Base-by-base conservation (phyloP, 495 filamentous ascomycete species). In the Peziza echinospora region DNA sequence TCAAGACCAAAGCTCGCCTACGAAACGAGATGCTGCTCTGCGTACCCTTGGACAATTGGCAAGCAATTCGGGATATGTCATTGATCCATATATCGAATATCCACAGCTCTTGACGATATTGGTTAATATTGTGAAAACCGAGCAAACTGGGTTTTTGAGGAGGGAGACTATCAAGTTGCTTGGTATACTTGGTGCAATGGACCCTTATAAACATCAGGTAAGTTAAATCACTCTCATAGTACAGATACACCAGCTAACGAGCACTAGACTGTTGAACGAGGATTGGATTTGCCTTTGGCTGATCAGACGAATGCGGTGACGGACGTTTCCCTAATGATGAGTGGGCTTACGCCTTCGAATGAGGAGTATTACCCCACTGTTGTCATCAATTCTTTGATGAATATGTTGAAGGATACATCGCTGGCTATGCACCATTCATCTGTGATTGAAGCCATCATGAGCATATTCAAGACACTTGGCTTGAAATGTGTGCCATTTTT, bases 311-410 rank as follows among this genome's bases (percentile, higher is more conserved):
- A 81, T 49, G 66, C 67, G 23, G 72, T 89, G 46, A 91, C 85
- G 11, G 89, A 99, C 65, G 91, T 99, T 43, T 85, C 84, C 11
- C 69, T 99, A 19, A 93, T 99, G 65, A 96, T 99, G 85, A 80
- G 79, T 50, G 86, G 89, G 9, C 71, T 93, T n/a, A 94, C 85
- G 2, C 91, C 89, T 2, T 93, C 84, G 0, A 89, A 83, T 49
- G 91, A 99, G 55, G 89, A 99, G 49, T 99, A 96, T 56, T 96
- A 93, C 56, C 89, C 89, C 2, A 96, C 91, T 0, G 85, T 99
- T 17, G 91, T 94, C 34, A 93, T 99, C 56, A 89, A 91, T 53
- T 87, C 87, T 1, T 66, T 99, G 40, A 75, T 96, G 57, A 78
- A 83, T 44, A 82, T 99, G 46, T 63, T 99, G 37, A 83, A 83